Base-by-base conservation (phyloP, 1,284 basidiomycete species). In the Phenoliferia sp. region DNA sequence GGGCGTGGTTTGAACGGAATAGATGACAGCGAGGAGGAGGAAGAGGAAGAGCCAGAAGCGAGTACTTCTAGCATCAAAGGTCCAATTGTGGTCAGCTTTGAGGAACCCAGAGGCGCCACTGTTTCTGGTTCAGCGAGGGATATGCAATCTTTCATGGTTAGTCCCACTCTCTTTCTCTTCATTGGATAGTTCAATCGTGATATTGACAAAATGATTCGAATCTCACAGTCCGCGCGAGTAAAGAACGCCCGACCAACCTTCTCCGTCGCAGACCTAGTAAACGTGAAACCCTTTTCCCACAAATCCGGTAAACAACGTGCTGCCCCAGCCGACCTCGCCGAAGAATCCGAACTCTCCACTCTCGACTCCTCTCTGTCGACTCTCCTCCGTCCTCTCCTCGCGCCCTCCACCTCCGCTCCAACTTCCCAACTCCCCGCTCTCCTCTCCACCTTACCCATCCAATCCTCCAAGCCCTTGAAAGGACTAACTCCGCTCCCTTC, bases 401-500 rank as follows among this genome's bases (percentile, higher is more conserved):
- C 59, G 12, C 28, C 44, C 12, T 10, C 54, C 32, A 28, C 19
- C n/a, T 26, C 6, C 6, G 26, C 64, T 4, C 16, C 59, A 5
- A 12, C 19, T 16, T 29, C 56, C 17, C 52, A 67, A 12, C 68
- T 73, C 15, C 70, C 70, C 29, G 63, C 64, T 10, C 67, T 73
- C 39, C 61, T 73, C 12, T 60, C 64, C 19, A 61, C 65, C 12
- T 63, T 73, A 3, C 72, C 70, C 17, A 33, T 65, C 44, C 61
- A 34, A 17, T 29, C 60, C 0, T 28, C 68, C n/a, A 73, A 72
- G 35, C 44, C 62, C 1, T 62, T 69, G 54, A 73, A 73, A 44
- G 72, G 72, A 12, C 70, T 63, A 57, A 72, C 70, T 1, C 72
- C 68, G 0, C 36, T 73, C 26, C 72, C 72, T 3, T 67, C 64